phyloP scores from a whole-genome alignment of 2,329 filamentous ascomycete species.

The Penicillium capsulatum region DNA sequence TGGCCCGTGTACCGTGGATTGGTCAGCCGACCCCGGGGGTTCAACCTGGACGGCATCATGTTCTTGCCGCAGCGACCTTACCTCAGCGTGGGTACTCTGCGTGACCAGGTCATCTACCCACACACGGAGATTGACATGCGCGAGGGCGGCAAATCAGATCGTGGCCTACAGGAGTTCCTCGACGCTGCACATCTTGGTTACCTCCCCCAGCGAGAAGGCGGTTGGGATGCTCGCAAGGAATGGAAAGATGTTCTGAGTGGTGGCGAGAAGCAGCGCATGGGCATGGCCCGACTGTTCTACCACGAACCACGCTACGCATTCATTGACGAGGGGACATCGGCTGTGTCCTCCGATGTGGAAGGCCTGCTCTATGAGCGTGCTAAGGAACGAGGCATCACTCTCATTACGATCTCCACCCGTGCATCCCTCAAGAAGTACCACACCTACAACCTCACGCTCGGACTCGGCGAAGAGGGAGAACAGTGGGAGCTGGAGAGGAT shows the following conservation, averaged over 20 bases:
- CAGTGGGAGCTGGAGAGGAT: conserved; percentile 93
- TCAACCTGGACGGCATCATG: conserved; percentile 91
- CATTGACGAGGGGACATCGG: conserved; percentile 91
- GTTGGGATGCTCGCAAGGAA: conserved; percentile 94
- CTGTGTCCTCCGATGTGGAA: conserved; percentile 91
- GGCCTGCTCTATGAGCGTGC: conserved; percentile 87
- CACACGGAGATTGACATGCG: conserved; percentile 94
- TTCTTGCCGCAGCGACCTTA: conserved; percentile 94
- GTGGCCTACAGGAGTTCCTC: conserved; percentile 71
- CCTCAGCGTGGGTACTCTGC: conserved; percentile 82
- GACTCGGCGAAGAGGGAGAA: conserved; percentile 72
- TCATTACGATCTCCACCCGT: conserved; percentile 93
- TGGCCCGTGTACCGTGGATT: conserved; percentile 96
- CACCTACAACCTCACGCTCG: conserved; percentile 81
- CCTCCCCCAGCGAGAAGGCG: conserved; percentile 84
- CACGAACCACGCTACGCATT: conserved; percentile 94
- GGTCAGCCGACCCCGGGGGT: conserved; percentile 76
- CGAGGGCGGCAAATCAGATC: conserved; percentile 70
- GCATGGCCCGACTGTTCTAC: conserved; percentile 82
- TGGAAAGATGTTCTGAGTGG: conserved; percentile 99
- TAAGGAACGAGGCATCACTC: conserved; percentile 88
- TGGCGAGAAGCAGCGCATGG: conserved; percentile 95
- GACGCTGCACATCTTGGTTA: conserved; percentile 85
- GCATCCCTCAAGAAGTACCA: conserved; percentile 95
- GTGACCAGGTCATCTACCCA: conserved; percentile 97